Evolutionary conservation across 2,329 filamentous ascomycete genomes (phyloP).

Genomic region (Coniochaeta prunicola): DNA sequence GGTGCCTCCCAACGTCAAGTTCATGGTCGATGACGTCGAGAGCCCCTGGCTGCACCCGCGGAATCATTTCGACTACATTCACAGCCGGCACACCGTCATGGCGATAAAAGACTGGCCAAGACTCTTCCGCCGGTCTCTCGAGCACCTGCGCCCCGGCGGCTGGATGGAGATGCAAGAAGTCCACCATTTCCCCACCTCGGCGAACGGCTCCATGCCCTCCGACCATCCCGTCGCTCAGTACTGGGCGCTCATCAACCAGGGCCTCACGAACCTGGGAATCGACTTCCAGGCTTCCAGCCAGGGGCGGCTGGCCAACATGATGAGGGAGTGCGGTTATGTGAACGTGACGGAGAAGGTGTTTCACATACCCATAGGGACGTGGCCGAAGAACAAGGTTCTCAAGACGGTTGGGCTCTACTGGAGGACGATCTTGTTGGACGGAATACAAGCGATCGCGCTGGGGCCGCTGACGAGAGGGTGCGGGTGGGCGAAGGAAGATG

Average conservation of each 20-base stretch:
- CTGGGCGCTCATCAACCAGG: conserved; percentile 22
- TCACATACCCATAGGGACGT: conserved; percentile 38
- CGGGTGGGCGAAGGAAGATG: conserved; percentile 27
- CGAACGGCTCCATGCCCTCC: conserved; percentile 32
- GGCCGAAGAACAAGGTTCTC: conserved; percentile 34
- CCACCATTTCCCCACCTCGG: conserved; percentile 31
- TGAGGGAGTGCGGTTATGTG: conserved; percentile 35
- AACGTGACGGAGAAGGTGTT: conserved; percentile 33
- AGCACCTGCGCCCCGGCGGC: conserved; percentile 41
- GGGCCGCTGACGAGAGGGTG: conserved; percentile 29
- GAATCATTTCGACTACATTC: conserved; percentile 53
- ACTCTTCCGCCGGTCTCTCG: conserved; percentile 36
- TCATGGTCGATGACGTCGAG: conserved; percentile 50
- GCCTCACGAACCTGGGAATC: conserved; percentile 28
- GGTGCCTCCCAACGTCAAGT: conserved; percentile 53
- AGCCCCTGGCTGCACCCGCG: conserved; percentile 34
- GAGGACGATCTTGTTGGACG: conserved; percentile 32
- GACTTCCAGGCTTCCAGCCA: conserved; percentile 27
- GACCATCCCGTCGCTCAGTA: conserved; percentile 32
- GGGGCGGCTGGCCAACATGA: conserved; percentile 23
- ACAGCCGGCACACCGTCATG: conserved; percentile 30
- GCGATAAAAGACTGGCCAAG: conserved; percentile 48
- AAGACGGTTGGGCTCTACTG: conserved; percentile 36
- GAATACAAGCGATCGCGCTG: conserved; percentile 32
- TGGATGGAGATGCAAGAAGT: conserved; percentile 46